These are phyloP conservation scores for Lathyrus sativus DNA, from an alignment of 306 rosid genomes.

Conservation along the genomic window DNA sequence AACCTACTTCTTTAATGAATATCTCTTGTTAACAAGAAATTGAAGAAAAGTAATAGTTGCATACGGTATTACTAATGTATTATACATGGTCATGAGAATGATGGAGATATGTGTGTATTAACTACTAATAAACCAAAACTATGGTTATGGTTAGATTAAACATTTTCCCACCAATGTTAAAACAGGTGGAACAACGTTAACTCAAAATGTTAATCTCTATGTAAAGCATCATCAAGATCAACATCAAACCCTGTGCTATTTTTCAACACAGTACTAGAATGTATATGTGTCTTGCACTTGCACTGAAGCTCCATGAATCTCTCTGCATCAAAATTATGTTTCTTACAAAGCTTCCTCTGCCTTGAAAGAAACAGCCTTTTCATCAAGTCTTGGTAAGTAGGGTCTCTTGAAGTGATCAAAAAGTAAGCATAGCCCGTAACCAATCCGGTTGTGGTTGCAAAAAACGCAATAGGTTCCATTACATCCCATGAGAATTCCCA, in stretches of 20 bases:
- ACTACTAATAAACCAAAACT: conserved; percentile 18
- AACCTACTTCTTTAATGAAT: background rate
- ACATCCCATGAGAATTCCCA: conserved; percentile 99
- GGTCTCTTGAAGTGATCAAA: conserved; percentile 84
- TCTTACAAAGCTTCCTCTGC: conserved; percentile 75
- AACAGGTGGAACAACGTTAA: conserved; percentile 35
- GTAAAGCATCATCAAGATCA: conserved; percentile 71
- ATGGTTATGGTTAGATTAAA: conserved; percentile 32
- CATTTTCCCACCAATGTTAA: conserved; percentile 36
- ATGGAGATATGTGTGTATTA: conserved; percentile 12
- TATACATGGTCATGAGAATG: conserved; percentile 34
- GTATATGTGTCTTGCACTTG: conserved; percentile 52
- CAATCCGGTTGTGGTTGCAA: conserved; percentile 69
- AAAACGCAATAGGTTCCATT: conserved; percentile 94
- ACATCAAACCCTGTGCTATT: conserved; percentile 62
- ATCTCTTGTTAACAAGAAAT: background rate
- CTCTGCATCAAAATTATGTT: conserved; percentile 57
- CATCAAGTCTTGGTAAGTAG: conserved; percentile 83
- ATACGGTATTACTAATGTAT: too few species aligned
- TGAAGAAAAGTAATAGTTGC: conserved; percentile 20
- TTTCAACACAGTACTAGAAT: conserved; percentile 54
- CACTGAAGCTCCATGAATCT: conserved; percentile 72
- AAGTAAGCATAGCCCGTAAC: conserved; percentile 91
- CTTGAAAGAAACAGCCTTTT: conserved; percentile 83
- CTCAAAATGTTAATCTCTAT: conserved; percentile 47